Base-by-base conservation (phyloP, 2,329 filamentous ascomycete genomes). In the Scleromitrula shiraiana region DNA sequence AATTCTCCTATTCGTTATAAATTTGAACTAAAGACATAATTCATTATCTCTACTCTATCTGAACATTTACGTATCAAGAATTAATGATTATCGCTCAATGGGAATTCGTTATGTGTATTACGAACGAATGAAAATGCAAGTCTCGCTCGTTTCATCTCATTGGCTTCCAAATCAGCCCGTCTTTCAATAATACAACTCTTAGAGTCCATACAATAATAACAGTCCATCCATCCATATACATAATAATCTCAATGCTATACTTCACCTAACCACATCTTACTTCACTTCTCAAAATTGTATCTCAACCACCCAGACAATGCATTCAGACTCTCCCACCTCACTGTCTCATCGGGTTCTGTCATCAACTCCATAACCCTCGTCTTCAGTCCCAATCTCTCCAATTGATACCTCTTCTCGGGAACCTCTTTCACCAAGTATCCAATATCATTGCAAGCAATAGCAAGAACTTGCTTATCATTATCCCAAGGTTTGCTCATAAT, bases 291-390 rank as follows among this genome's bases (percentile, higher is more conserved):
- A 65, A 83, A 82, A 52, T 73, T 84, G 69, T 87, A 87, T 59
- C 82, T 75, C 65, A 88, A 67, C 82, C 83, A 88, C 65, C 85
- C 83, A 17, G 83, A 83, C 20, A 87, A 80, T 26, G 83, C 83
- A 58, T 80, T 78, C 68, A 88, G 67, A 64, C 80, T 83, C 68
- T 88, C 83, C 82, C 83, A 87, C 58, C 83, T 69, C 19, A 88
- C 82, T 35, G 72, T 73, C 66, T 87, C 82, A 60, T 87, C 82
- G 53, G 75, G 71, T 63, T 85, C 80, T 49, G 75, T 73, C 83
- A 88, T 87, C 58, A 87, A 64, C 61, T 80, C 80, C 82, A 88
- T 85, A 33, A 87, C 78, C 50, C 81, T 70, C 3, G 72, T 71
- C 69, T 88, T 88, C 53, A 87, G 62, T 0, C 82, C 82, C 41